A percentile compares a stretch with the other conserved stretches of the same genome.
Evolutionary conservation across 805 yeast species (phyloP).

Genomic region (Candida sphagnicola): DNA sequence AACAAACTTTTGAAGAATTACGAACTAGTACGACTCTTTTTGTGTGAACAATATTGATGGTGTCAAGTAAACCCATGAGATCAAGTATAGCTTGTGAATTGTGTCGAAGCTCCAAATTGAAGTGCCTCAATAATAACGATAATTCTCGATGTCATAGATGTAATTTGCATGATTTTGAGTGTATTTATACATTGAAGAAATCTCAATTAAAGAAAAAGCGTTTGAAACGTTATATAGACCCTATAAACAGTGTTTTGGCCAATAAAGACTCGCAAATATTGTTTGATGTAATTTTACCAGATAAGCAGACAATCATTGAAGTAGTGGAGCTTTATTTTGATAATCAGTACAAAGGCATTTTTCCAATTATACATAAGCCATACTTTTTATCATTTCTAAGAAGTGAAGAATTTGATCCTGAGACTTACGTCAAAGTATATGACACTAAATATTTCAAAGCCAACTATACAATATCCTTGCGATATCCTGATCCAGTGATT

Average conservation of each 20-base stretch:
- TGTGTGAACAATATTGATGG: too few relatives aligned
- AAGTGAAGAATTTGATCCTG: conserved; percentile 16
- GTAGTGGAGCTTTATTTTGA: conserved; percentile 20
- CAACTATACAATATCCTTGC: conserved; percentile 9
- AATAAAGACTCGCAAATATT: not conserved
- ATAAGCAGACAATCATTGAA: conserved; percentile 14
- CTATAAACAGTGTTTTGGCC: not conserved
- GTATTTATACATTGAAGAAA: conserved; percentile 17
- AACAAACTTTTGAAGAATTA: too few relatives aligned
- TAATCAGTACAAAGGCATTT: conserved; percentile 23
- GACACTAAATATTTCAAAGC: conserved; percentile 11
- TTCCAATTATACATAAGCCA: conserved; percentile 22
- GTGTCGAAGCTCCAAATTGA: conserved; percentile 7
- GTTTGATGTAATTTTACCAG: conserved; percentile 13
- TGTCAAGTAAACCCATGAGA: conserved; percentile 1
- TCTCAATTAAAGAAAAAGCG: conserved; percentile 17
- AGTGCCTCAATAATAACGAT: conserved; percentile 8
- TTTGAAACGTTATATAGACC: conserved; percentile 4
- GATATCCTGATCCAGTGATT: conserved; percentile 25
- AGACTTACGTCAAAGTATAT: conserved; percentile 14
- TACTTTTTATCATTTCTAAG: conserved; percentile 16
- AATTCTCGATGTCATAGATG: conserved; percentile 15
- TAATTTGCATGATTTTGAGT: conserved; percentile 11
- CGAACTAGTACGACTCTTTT: too few relatives aligned
- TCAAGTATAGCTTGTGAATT: conserved; percentile 8